phyloP scores from a whole-genome alignment of 2,329 filamentous ascomycete genomes.

The Mycosphaerella sp. region DNA sequence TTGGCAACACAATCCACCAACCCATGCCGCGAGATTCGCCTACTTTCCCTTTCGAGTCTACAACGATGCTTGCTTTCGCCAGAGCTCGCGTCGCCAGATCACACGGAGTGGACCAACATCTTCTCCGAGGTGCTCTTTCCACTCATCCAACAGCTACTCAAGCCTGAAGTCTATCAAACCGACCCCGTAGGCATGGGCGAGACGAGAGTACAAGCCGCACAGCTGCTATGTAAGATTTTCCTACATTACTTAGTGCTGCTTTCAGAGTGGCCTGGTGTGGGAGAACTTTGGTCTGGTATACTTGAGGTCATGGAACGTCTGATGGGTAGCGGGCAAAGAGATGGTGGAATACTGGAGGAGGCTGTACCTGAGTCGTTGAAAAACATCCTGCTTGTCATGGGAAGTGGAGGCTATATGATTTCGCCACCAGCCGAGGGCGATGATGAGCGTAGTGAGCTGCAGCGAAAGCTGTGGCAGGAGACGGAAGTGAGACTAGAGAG shows the following conservation, averaged over 20 bases:
- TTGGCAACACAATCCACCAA: conserved; percentile 88
- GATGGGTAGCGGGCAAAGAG: conserved; percentile 83
- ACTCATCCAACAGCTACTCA: conserved; percentile 76
- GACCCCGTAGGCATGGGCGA: conserved; percentile 93
- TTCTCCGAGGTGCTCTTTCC: conserved; percentile 93
- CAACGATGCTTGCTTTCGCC: conserved; percentile 81
- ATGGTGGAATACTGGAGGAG: conserved; percentile 67
- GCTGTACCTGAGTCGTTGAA: conserved; percentile 93
- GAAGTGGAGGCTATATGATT: conserved; percentile 76
- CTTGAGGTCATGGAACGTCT: conserved; percentile 94
- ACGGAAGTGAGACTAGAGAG: conserved; percentile 55
- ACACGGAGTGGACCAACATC: conserved; percentile 83
- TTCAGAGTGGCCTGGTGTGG: conserved; percentile 78
- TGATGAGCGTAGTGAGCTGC: conserved; percentile 39
- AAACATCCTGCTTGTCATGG: conserved; percentile 94
- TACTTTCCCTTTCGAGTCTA: conserved; percentile 77
- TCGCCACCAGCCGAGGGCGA: conserved; percentile 43
- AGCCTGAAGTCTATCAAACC: conserved; percentile 88
- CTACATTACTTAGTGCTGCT: conserved; percentile 84
- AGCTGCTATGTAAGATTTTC: conserved; percentile 90
- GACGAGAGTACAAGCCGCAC: conserved; percentile 85
- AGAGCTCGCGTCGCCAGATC: conserved; percentile 73
- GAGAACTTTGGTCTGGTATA: conserved; percentile 87
- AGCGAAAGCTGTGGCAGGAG: conserved; percentile 54
- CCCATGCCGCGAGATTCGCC: conserved; percentile 84